Base-by-base conservation (phyloP, 192 early-diverging fungal species). In the Ambispora gerdemannii region DNA sequence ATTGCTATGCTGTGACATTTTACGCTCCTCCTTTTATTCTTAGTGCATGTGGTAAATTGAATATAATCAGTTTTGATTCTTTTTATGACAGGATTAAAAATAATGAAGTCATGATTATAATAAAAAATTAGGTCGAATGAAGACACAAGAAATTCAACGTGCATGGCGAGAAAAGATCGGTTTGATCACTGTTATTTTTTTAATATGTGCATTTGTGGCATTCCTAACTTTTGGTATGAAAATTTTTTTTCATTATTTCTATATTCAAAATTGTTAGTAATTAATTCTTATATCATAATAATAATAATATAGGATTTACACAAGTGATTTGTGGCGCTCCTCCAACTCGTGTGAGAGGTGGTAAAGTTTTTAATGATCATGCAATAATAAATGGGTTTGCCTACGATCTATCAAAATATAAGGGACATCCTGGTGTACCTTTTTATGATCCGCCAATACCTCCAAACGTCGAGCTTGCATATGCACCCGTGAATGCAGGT, bases 161-260 rank as follows among this genome's bases (percentile, higher is more conserved):
- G 95, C 95, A 28, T 97, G 91, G 90, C 86, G 93, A 73, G 95
- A 97, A 78, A 97, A 97, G 77, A 89, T 97, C 67, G 92, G 90
- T 0, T 78, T 97, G 10, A 89, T 94, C 43, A 87, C 84, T 32
- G 81, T 95, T 63, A 94, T 95, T 70, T 24, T 89, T 6, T 0
- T 91, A 0, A 77, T 93, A 58, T 92, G 92, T 85, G 70, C 62
- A 3, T 72, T 74, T 28, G 85, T 95, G 36, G 93, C 91, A 25
- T 95, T 95, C 76, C 72, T 95, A 62, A 95, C 92, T 13, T 95
- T 97, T 75, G 93, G 91, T 32, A 10, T 15, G 38, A 15, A 43
- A 15, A 43, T 43, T 43, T 43, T 43, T 10, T 43, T 43, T 43
- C 7, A n/a, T n/a, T n/a, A n/a, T n/a, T n/a, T n/a, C n/a, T n/a